phyloP scores from a whole-genome alignment of 2,329 filamentous ascomycete species.

The Colletotrichum nymphaeae region DNA sequence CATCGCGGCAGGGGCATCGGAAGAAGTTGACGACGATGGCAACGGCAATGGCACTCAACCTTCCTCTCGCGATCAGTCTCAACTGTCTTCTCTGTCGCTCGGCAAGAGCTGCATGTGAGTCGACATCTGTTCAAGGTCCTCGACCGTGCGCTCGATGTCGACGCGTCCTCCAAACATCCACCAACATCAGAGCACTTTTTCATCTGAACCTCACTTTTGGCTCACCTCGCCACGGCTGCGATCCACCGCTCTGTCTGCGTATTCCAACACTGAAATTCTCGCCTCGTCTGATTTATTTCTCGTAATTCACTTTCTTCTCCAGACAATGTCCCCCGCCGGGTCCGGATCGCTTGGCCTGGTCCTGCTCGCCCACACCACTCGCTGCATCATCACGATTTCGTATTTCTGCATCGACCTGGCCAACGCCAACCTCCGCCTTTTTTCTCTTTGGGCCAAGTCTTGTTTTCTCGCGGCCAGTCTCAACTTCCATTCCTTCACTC shows the following conservation, averaged over 20 bases:
- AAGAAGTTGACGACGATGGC: background rate
- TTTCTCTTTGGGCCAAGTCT: background rate
- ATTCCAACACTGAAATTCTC: background rate
- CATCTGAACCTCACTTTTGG: slow-evolving; percentile 23
- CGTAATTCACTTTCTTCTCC: background rate
- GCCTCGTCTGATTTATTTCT: background rate
- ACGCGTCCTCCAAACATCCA: slow-evolving; percentile 13
- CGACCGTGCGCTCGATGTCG: slow-evolving; percentile 1
- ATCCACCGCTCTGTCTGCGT: background rate
- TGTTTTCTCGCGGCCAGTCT: background rate
- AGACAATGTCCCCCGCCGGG: slow-evolving; percentile 16
- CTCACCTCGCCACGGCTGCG: background rate
- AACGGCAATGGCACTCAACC: background rate
- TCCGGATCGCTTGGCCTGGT: slow-evolving; percentile 13
- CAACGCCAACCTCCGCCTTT: slow-evolving; percentile 4
- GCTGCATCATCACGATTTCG: slow-evolving; percentile 6
- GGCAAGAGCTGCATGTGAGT: slow-evolving; percentile 8
- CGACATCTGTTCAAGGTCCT: background rate
- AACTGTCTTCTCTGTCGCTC: background rate
- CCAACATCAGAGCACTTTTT: slow-evolving; percentile 27
- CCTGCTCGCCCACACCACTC: slow-evolving; percentile 7
- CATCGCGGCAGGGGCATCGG: background rate
- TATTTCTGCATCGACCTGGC: background rate
- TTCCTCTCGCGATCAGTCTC: background rate
- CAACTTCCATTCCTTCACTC: background rate